Evolutionary conservation across 805 yeast species (phyloP).

Genomic region (Candida cerambycidarum): DNA sequence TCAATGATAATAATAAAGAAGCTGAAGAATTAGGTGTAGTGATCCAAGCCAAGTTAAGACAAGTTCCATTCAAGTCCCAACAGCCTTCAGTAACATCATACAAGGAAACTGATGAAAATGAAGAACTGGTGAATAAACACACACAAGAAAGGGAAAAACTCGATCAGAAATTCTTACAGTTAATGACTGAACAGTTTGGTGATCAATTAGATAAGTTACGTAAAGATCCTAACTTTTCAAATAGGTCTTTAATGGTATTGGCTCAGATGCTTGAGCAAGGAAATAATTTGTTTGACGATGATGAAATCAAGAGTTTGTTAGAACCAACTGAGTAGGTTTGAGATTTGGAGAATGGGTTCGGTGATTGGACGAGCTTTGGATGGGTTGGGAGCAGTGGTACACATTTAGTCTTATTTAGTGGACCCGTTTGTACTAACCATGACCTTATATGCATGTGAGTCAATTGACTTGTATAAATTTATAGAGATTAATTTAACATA

Average conservation of each 20-base stretch:
- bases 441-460: no score
- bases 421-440: no score
- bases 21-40: constrained; percentile 15
- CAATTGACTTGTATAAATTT: no score
- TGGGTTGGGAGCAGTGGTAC: no score
- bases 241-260: constrained; percentile 53
- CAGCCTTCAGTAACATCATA: neutral
- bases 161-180: constrained; percentile 50
- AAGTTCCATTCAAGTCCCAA: constrained; percentile 12
- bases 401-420: no score
- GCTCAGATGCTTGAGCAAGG: constrained; percentile 62
- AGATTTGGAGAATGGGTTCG: no score
- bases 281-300: constrained; percentile 57
- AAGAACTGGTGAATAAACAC: constrained; percentile 7
- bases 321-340: neutral
- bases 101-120: neutral
- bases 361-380: no score
- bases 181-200: constrained; percentile 59
- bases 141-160: constrained; percentile 34
- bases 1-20: neutral
- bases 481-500: no score
- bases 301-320: constrained; percentile 18
- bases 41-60: constrained; percentile 13
- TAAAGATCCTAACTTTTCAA: constrained; percentile 60
- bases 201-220: constrained; percentile 62